A percentile compares a stretch with the other conserved stretches of the same genome.
These are phyloP conservation scores for Boletus sp. DNA, from an alignment of 768 basidiomycete species.

Conservation along the genomic window DNA sequence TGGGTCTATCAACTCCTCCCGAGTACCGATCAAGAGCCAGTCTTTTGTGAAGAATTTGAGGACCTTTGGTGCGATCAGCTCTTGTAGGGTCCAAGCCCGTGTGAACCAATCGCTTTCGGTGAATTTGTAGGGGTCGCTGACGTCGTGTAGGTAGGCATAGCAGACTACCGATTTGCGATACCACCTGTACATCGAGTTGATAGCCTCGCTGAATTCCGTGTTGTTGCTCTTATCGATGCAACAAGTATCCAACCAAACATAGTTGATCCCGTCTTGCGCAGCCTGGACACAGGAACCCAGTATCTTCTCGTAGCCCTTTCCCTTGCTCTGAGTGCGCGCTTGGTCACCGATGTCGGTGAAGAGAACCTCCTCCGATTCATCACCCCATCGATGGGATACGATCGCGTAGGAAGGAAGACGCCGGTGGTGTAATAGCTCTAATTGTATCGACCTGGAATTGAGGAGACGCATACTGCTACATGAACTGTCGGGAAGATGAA, in stretches of 20 bases:
- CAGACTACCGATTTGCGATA: constrained; percentile 27
- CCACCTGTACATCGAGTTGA: constrained; percentile 36
- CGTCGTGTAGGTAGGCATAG: constrained; percentile 29
- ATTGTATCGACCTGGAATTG: constrained; percentile 13
- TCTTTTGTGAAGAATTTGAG: constrained; percentile 28
- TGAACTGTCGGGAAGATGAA: background rate
- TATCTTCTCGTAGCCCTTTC: constrained; percentile 25
- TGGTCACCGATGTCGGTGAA: constrained; percentile 25
- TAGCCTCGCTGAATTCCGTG: constrained; percentile 30
- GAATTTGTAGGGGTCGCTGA: constrained; percentile 16
- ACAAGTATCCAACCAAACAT: constrained; percentile 35
- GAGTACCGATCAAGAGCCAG: constrained; percentile 22
- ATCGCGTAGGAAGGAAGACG: constrained; percentile 18
- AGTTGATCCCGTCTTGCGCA: constrained; percentile 7
- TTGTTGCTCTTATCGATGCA: constrained; percentile 31
- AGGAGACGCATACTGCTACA: constrained; percentile 24
- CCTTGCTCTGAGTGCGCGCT: constrained; percentile 6
- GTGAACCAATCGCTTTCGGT: constrained; percentile 30
- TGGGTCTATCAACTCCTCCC: constrained; percentile 8
- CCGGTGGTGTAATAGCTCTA: constrained; percentile 12
- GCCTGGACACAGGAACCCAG: constrained; percentile 20
- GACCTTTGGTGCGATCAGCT: constrained; percentile 28
- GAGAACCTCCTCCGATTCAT: constrained; percentile 20
- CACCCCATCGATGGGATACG: constrained; percentile 29
- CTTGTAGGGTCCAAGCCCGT: constrained; percentile 33